These are phyloP conservation scores for Calonectria montana DNA, from an alignment of 2,329 filamentous ascomycete genomes.

Conservation along the genomic window DNA sequence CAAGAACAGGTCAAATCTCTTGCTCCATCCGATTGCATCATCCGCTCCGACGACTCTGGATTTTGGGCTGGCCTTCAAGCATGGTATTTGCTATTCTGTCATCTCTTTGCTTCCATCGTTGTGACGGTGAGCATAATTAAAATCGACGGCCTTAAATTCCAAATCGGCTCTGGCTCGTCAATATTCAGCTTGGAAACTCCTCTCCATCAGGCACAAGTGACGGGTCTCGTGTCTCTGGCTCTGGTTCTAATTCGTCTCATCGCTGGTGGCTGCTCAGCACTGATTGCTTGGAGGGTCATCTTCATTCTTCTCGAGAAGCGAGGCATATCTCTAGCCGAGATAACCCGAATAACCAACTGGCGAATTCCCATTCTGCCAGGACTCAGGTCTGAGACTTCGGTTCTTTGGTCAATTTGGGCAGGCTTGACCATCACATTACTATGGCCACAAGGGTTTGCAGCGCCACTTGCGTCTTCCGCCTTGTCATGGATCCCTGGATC, in stretches of 20 bases:
- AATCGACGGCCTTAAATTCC: conserved; percentile 4
- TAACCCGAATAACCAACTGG: neutral
- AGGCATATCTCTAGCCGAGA: neutral
- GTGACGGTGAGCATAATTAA: neutral
- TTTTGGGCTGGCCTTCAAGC: neutral
- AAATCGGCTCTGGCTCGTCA: neutral
- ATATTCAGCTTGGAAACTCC: neutral
- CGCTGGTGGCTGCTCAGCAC: neutral
- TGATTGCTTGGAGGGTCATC: neutral
- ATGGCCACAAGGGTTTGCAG: conserved; percentile 5
- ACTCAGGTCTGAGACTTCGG: neutral
- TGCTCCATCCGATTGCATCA: neutral
- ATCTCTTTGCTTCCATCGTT: neutral
- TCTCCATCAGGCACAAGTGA: conserved; percentile 1
- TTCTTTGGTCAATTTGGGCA: conserved; percentile 6
- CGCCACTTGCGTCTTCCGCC: neutral
- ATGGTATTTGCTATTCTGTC: neutral
- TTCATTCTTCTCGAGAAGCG: conserved; percentile 11
- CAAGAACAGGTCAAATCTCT: neutral
- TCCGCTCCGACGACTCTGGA: neutral
- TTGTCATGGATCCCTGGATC: conserved; percentile 5
- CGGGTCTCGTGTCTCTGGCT: conserved; percentile 4
- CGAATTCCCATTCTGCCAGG: neutral
- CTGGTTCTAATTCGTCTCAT: conserved; percentile 3
- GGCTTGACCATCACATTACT: neutral